A percentile compares a stretch with the other conserved stretches of the same genome.
phyloP scores from a whole-genome alignment of 768 basidiomycete genomes.

The Tephrocybe rancida region DNA sequence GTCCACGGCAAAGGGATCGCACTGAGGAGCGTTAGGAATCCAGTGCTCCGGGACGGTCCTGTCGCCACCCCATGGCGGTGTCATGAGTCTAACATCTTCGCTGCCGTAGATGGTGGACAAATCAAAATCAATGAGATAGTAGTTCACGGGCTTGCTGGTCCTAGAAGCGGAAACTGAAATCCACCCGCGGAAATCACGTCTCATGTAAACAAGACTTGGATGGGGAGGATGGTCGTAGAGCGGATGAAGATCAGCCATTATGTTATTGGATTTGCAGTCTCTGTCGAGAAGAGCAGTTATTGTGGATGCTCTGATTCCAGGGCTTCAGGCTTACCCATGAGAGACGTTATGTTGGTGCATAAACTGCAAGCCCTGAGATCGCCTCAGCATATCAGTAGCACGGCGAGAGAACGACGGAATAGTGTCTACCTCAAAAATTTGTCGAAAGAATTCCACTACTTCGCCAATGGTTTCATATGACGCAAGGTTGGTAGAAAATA shows the following conservation, averaged over 20 bases:
- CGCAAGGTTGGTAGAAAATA: slow-evolving; percentile 19
- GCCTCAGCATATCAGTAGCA: neutral
- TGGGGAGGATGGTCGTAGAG: slow-evolving; percentile 24
- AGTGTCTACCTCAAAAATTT: slow-evolving; percentile 25
- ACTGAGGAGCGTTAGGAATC: slow-evolving; percentile 18
- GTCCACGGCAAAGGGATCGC: slow-evolving; percentile 37
- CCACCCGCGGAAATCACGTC: slow-evolving; percentile 13
- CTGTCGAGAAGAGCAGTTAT: neutral
- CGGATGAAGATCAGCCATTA: slow-evolving; percentile 27
- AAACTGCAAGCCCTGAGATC: slow-evolving; percentile 29
- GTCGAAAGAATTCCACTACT: slow-evolving; percentile 28
- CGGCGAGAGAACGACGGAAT: neutral
- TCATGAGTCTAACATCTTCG: slow-evolving; percentile 15
- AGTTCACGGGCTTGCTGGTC: slow-evolving; percentile 25
- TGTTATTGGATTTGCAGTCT: slow-evolving; percentile 26
- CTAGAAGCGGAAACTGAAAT: slow-evolving; percentile 11
- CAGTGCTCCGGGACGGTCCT: slow-evolving; percentile 35
- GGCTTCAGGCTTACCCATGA: slow-evolving; percentile 26
- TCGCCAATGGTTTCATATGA: slow-evolving; percentile 34
- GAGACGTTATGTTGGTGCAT: slow-evolving; percentile 33
- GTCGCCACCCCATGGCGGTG: slow-evolving; percentile 39
- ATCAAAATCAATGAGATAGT: slow-evolving; percentile 34
- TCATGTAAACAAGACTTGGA: slow-evolving; percentile 15
- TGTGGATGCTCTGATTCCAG: neutral
- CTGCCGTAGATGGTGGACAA: slow-evolving; percentile 27